These are phyloP conservation scores for Nicotiana knightiana DNA, from an alignment of 257 asterid species.

Conservation along the genomic window DNA sequence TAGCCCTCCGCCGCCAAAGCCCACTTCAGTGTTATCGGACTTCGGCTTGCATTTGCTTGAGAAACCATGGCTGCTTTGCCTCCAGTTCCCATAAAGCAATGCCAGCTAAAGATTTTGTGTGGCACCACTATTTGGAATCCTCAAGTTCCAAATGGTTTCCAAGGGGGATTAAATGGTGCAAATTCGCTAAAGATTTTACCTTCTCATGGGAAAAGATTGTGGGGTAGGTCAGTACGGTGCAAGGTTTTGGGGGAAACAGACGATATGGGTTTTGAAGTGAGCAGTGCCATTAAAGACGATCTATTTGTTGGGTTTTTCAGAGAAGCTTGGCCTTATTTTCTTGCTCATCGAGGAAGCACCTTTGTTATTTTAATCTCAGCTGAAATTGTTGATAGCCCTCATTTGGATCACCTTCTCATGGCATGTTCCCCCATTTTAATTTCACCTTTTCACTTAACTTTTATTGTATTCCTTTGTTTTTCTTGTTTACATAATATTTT, in stretches of 20 bases:
- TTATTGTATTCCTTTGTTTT: slow-evolving; percentile 1
- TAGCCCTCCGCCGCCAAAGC: background rate
- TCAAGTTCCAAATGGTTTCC: background rate
- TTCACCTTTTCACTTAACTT: background rate
- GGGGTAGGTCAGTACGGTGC: slow-evolving; percentile 12
- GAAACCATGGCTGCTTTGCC: background rate
- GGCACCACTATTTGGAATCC: background rate
- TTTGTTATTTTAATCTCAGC: slow-evolving; percentile 83
- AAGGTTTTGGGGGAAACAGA: slow-evolving; percentile 36
- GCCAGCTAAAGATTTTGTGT: background rate
- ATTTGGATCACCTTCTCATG: slow-evolving; percentile 75
- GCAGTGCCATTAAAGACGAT: slow-evolving; percentile 52
- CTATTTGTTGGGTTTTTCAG: slow-evolving; percentile 74
- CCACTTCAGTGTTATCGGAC: background rate
- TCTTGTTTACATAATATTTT: background rate
- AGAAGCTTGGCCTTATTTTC: slow-evolving; percentile 88
- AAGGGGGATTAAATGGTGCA: background rate
- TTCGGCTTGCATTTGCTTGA: background rate
- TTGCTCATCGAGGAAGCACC: slow-evolving; percentile 90
- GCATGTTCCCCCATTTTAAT: slow-evolving; percentile 31
- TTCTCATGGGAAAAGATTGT: background rate
- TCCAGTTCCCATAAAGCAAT: background rate
- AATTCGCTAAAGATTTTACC: background rate
- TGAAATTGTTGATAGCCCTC: slow-evolving; percentile 67
- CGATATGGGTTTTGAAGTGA: slow-evolving; percentile 31